Evolutionary conservation across 2,329 filamentous ascomycete species (phyloP).

Genomic region (Akanthomyces dipterigenus): DNA sequence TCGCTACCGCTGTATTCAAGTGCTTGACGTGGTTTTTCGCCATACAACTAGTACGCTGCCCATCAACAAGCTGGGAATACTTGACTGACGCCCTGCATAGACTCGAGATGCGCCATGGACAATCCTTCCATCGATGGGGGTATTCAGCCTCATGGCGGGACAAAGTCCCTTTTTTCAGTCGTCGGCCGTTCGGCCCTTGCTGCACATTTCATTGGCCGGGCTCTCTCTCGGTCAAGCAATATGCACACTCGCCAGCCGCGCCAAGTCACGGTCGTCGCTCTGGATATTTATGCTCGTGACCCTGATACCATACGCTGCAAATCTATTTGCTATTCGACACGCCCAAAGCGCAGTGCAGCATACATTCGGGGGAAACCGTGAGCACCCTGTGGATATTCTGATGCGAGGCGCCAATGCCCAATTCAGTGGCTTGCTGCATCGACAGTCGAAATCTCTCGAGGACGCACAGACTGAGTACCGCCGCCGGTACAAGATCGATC

Average conservation of each 20-base stretch:
- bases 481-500: constrained; percentile 34
- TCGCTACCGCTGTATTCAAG: constrained; percentile 18
- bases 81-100: constrained; percentile 16
- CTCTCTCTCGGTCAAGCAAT: constrained; percentile 27
- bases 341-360: constrained; percentile 12
- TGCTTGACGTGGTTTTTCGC: constrained; percentile 29
- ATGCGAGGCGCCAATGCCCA: constrained; percentile 20
- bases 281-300: constrained; percentile 26
- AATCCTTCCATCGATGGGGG: constrained; percentile 3
- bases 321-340: constrained; percentile 19
- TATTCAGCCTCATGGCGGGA: constrained; percentile 5
- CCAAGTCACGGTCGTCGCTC: constrained; percentile 20
- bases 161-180: constrained; percentile 7
- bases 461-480: constrained; percentile 35
- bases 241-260: constrained; percentile 24
- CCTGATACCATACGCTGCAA: constrained; percentile 25
- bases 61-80: fast-evolving
- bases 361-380: constrained; percentile 1
- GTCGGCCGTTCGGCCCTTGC: constrained; percentile 17
- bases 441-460: constrained; percentile 31
- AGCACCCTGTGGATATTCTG: constrained; percentile 32
- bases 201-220: constrained; percentile 22
- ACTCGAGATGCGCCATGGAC: constrained; percentile 16
- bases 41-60: constrained; percentile 23
- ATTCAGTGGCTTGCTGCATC: constrained; percentile 25